A percentile compares a stretch with the other conserved stretches of the same genome.
Conservation (phyloP, 2,329 filamentous ascomycete species). For the Alternaria triticina region DNA sequence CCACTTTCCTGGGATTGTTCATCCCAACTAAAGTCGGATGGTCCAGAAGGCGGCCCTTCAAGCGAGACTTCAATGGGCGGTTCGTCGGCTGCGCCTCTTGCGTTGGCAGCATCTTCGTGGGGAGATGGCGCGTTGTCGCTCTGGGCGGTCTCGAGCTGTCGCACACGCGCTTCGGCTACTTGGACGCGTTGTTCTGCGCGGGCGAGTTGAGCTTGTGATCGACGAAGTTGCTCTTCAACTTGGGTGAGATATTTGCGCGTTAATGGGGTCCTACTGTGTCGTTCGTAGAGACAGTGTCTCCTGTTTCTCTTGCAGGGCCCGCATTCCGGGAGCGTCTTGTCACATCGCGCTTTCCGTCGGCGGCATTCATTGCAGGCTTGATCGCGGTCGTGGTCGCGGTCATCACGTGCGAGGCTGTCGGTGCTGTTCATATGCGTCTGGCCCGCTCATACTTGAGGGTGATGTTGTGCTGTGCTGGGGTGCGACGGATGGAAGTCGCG, state of each 20-base stretch:
- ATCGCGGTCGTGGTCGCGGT: slow-evolving; percentile 3
- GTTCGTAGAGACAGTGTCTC: slow-evolving; percentile 58
- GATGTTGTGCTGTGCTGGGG: neutral
- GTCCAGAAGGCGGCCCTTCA: slow-evolving; percentile 2
- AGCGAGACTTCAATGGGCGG: slow-evolving; percentile 2
- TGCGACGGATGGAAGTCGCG: neutral
- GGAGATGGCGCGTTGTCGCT: neutral
- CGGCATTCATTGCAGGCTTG: slow-evolving; percentile 17
- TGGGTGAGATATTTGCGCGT: slow-evolving; percentile 48
- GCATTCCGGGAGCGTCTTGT: slow-evolving; percentile 14
- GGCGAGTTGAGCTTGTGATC: slow-evolving; percentile 10
- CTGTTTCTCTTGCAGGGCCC: slow-evolving; percentile 48
- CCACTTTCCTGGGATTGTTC: neutral
- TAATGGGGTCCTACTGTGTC: slow-evolving; percentile 56
- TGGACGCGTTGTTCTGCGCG: slow-evolving; percentile 7
- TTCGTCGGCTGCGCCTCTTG: neutral
- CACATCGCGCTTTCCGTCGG: slow-evolving; percentile 19
- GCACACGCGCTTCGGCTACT: slow-evolving; percentile 9
- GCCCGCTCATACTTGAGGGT: slow-evolving; percentile 1
- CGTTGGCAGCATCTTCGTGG: neutral
- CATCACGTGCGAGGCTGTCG: slow-evolving; percentile 1
- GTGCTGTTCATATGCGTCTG: slow-evolving; percentile 13
- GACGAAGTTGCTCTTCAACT: slow-evolving; percentile 13
- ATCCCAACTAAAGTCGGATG: slow-evolving; percentile 4
- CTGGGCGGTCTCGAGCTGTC: slow-evolving; percentile 3